Conservation (phyloP, 1,284 basidiomycete species). For the Neotropicomus parvogracilis region DNA sequence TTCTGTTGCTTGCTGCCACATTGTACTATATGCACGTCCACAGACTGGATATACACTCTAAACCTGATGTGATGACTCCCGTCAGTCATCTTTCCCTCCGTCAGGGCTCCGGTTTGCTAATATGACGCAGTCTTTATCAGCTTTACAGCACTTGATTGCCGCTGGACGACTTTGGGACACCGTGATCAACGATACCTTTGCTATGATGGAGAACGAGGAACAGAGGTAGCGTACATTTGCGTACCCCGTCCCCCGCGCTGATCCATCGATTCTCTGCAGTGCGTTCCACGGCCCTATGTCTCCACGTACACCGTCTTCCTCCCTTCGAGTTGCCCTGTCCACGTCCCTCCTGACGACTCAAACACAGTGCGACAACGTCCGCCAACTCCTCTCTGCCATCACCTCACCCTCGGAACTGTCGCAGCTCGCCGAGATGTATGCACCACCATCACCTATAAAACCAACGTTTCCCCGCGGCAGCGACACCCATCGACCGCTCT, state of each 20-base stretch:
- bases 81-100: conserved; percentile 39
- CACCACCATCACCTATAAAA: conserved; percentile 62
- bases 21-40: conserved; percentile 41
- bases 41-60: conserved; percentile 36
- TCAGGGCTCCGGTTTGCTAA: conserved; percentile 2
- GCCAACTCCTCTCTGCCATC: conserved; percentile 69
- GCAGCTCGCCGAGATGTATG: conserved; percentile 80
- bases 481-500: conserved; percentile 40
- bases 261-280: conserved; percentile 3
- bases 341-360: conserved; percentile 70
- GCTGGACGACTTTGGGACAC: conserved; percentile 70
- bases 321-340: conserved; percentile 64
- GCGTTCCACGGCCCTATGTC: conserved; percentile 34
- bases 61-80: conserved; percentile 47
- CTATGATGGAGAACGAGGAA: conserved; percentile 65
- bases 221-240: conserved; percentile 43
- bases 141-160: conserved; percentile 60
- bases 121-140: conserved; percentile 50
- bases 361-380: conserved; percentile 74
- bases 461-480: conserved; percentile 34
- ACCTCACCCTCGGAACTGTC: conserved; percentile 64
- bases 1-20: conserved; percentile 41
- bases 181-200: conserved; percentile 62
- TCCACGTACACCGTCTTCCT: conserved; percentile 50
- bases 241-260: neutral